These are phyloP conservation scores for Citrus mangshanensis DNA, from an alignment of 345 rosid species.

Conservation along the genomic window DNA sequence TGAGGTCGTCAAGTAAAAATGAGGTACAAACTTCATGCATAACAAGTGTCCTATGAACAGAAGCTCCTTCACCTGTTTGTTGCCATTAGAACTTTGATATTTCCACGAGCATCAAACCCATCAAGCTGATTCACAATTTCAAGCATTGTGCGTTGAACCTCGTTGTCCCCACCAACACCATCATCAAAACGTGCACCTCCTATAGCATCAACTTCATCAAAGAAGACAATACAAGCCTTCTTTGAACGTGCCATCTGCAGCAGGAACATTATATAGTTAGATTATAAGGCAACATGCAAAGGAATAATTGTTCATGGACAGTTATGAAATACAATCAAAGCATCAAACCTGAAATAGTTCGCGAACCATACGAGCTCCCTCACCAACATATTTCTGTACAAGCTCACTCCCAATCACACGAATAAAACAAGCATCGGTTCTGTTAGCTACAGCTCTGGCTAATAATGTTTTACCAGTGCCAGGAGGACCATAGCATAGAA, in stretches of 20 bases:
- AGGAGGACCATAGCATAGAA: slow-evolving; percentile 97
- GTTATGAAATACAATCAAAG: background rate
- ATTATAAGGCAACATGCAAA: background rate
- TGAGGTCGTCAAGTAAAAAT: background rate
- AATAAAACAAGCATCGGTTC: slow-evolving; percentile 98
- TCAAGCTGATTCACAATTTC: slow-evolving; percentile 89
- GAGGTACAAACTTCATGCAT: background rate
- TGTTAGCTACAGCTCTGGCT: slow-evolving; percentile 98
- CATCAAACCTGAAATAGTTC: slow-evolving; percentile 84
- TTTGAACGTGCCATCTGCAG: slow-evolving; percentile 85
- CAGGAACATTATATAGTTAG: background rate
- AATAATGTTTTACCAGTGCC: slow-evolving; percentile 95
- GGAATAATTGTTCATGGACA: background rate
- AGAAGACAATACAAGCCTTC: slow-evolving; percentile 81
- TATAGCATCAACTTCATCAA: slow-evolving; percentile 83
- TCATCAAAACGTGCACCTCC: slow-evolving; percentile 89
- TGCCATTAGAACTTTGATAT: slow-evolving; percentile 99
- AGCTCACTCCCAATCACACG: slow-evolving; percentile 98
- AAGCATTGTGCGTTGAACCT: slow-evolving; percentile 85
- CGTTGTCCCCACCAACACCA: slow-evolving; percentile 81
- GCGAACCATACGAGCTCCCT: slow-evolving; percentile 99
- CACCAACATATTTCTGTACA: slow-evolving; percentile 97
- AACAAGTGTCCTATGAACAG: background rate
- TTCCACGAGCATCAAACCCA: slow-evolving; percentile 93
- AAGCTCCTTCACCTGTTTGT: slow-evolving; percentile 68